Base-by-base conservation (phyloP, 805 yeast genomes). In the Blastobotrys mokoenaii region DNA sequence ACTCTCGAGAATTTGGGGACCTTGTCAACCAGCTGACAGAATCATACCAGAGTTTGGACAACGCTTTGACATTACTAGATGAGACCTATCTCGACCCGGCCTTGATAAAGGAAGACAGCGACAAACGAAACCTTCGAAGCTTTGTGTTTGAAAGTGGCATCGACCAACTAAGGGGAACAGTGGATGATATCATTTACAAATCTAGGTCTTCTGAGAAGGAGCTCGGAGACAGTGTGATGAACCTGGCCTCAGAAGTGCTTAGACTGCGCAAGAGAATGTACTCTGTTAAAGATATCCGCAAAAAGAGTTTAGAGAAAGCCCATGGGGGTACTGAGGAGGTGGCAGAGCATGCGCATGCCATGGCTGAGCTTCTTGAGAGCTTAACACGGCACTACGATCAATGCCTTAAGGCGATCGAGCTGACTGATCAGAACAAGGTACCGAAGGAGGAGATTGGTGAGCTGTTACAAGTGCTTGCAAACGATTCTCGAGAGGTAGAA, bases 351-450 rank as follows among this genome's bases (percentile, higher is more conserved):
- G 95, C 86, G 44, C 70, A 72, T 47, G 93, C 83, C 44, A 70
- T 86, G 62, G 94, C 85, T 0, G 71, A 74, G 1, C 67, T 82
- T 14, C 65, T 89, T 30, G 80, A 78, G 46, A 77, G 88, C 55
- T 66, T 88, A 40, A 82, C 95, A 9, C 77, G 76, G 44, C 96
- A 88, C 64, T 86, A 80, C 55, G 96, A 88, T 61, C 87, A 84
- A 58, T 84, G 95, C 53, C 54, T 66, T 10, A 65, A 74, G 49
- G 83, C 77, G 8, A 56, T 66, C 2, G 63, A 64, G 3, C 52
- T 66, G 12, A 62, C 72, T n/a, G 56, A 61, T 0, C 45, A 52
- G 11, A 50, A 59, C 0, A 45, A 59, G 2, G 57, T 48, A 5
- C 54, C 47, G 1, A 71, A 67, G 44, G 65, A 65, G 47, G 71